Evolutionary conservation across 768 basidiomycete species (phyloP).

Genomic region (Glaciozyma martinii): DNA sequence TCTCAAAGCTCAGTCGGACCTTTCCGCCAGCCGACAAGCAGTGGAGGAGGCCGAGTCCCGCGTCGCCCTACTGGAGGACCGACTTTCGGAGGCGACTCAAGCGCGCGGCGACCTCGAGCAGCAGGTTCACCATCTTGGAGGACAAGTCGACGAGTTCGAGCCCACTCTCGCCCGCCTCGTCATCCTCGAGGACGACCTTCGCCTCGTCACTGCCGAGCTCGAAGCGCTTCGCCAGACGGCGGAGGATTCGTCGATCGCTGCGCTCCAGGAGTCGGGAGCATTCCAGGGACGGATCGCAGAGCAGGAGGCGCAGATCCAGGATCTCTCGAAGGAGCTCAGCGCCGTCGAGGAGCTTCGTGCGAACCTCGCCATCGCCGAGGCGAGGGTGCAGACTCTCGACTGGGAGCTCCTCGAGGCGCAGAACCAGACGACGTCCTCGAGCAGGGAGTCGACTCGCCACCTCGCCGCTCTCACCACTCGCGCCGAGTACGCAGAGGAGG

Average conservation of each 20-base stretch:
- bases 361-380: constrained; percentile 10
- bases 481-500: constrained; percentile 4
- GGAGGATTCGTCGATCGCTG: constrained; percentile 6
- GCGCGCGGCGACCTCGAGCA: background rate
- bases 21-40: background rate
- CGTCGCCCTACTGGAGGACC: background rate
- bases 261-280: constrained; percentile 1
- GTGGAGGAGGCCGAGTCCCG: background rate
- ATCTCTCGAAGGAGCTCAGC: constrained; percentile 1
- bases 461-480: constrained; percentile 2
- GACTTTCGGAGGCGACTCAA: background rate
- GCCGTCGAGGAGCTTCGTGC: constrained; percentile 2
- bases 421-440: background rate
- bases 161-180: background rate
- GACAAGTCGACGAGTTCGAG: background rate
- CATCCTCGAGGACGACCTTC: background rate
- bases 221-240: constrained; percentile 8
- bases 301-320: constrained; percentile 12
- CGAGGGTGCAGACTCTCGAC: constrained; percentile 10
- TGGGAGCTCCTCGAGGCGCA: constrained; percentile 10
- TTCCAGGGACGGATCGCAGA: constrained; percentile 4
- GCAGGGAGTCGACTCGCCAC: background rate
- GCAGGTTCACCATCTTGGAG: background rate
- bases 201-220: background rate
- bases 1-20: constrained; percentile 2